Evolutionary conservation across 225 moss, liverwort and hornwort species (phyloP).

Genomic region (Polytrichum commune): DNA sequence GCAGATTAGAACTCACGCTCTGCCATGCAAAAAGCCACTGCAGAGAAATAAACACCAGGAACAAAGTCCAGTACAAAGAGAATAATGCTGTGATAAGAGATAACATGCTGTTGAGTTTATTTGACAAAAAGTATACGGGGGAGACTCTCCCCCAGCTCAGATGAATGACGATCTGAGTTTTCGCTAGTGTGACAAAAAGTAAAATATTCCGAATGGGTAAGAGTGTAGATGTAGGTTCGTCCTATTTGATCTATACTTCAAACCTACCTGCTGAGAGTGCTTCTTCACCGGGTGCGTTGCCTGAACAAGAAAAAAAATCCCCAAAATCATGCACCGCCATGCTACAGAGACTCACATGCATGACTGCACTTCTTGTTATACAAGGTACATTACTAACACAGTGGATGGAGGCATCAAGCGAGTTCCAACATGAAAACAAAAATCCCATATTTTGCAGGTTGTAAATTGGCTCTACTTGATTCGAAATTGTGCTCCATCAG

Average conservation of each 20-base stretch:
- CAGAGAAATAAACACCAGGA: no score
- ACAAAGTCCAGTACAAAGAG: no score
- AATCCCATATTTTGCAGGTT: background rate
- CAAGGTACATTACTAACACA: slow-evolving; percentile 27
- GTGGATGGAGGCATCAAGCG: background rate
- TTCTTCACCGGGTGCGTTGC: slow-evolving; percentile 14
- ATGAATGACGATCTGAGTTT: slow-evolving; percentile 45
- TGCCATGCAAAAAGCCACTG: no score
- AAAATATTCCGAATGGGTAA: slow-evolving; percentile 37
- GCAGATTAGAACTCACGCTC: no score
- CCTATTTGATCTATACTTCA: slow-evolving; percentile 22
- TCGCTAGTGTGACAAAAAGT: slow-evolving; percentile 37
- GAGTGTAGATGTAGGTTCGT: slow-evolving; percentile 20
- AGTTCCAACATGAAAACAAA: background rate
- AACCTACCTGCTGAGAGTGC: slow-evolving; percentile 26
- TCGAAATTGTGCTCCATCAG: no score
- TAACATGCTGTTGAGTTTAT: slow-evolving; percentile 14
- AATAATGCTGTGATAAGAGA: background rate
- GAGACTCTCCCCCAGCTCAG: slow-evolving; percentile 27
- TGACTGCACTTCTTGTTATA: slow-evolving; percentile 34
- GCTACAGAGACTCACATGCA: slow-evolving; percentile 16
- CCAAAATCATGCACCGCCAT: slow-evolving; percentile 29
- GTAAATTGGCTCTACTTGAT: background rate
- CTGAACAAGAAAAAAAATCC: slow-evolving; percentile 19
- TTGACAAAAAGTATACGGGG: slow-evolving; percentile 57